These are phyloP conservation scores for Sporothrix brasiliensis DNA, from an alignment of 2,329 filamentous ascomycete species.

Conservation along the genomic window DNA sequence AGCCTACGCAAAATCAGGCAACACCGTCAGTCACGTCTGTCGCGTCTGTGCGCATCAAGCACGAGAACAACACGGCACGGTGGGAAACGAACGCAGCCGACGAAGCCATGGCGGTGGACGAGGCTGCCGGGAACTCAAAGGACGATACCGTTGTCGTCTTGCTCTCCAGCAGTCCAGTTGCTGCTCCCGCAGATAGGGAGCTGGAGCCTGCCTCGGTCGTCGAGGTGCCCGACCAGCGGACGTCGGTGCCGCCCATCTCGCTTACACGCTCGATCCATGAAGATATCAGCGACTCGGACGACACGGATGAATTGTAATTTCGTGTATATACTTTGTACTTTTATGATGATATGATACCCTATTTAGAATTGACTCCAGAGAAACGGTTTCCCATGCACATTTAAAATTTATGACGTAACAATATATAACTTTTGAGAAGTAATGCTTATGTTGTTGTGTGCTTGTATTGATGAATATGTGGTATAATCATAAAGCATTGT, in stretches of 20 bases:
- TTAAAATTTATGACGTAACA: no score
- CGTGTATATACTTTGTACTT: conserved; percentile 16
- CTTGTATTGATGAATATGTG: no score
- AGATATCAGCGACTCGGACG: conserved; percentile 33
- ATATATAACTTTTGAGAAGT: no score
- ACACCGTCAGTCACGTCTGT: background rate
- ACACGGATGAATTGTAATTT: conserved; percentile 34
- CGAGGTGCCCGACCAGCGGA: background rate
- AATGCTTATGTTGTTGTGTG: no score
- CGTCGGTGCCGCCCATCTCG: background rate
- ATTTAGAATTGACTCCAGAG: background rate
- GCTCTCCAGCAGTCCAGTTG: conserved; percentile 29
- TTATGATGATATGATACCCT: conserved; percentile 30
- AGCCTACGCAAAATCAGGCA: conserved; percentile 15
- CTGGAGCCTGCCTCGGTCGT: background rate
- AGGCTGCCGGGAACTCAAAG: background rate
- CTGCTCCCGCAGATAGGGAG: background rate
- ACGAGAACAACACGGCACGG: background rate
- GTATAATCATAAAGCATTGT: no score
- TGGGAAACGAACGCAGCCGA: background rate
- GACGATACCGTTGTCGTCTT: conserved; percentile 9
- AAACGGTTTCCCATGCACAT: background rate
- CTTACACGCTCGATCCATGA: background rate
- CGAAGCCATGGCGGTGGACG: background rate
- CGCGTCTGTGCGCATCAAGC: conserved; percentile 18